Evolutionary conservation across 2,329 filamentous ascomycete species (phyloP).

Genomic region (Macrophomina phaseolina): DNA sequence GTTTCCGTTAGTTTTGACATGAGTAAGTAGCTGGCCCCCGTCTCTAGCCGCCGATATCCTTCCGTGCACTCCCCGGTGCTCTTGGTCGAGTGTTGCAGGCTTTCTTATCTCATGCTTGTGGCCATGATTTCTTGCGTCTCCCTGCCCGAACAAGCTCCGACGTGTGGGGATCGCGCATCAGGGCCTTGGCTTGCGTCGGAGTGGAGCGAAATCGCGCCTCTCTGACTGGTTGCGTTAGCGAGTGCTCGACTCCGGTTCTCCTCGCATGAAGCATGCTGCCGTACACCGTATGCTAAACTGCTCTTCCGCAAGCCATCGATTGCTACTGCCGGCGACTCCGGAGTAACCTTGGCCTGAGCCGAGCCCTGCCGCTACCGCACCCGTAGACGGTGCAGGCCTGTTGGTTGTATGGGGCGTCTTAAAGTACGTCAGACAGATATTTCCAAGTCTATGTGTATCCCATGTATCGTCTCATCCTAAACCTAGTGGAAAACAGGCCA

Average conservation of each 20-base stretch:
- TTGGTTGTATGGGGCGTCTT: too few species aligned
- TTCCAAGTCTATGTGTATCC: background rate
- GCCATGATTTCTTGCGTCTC: background rate
- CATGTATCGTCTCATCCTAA: conserved; percentile 1
- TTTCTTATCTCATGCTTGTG: background rate
- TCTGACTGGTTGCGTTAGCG: background rate
- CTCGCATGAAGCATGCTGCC: background rate
- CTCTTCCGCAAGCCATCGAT: background rate
- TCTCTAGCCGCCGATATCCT: background rate
- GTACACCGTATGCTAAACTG: background rate
- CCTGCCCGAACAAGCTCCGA: conserved; percentile 18
- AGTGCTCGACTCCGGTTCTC: background rate
- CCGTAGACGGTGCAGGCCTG: background rate
- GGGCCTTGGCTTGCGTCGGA: conserved; percentile 5
- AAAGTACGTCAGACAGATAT: too few species aligned
- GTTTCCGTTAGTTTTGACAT: background rate
- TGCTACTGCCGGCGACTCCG: background rate
- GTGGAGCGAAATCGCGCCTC: background rate
- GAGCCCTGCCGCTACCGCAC: background rate
- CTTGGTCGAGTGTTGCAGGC: too few species aligned
- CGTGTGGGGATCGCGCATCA: background rate
- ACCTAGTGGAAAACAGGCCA: background rate
- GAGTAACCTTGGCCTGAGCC: background rate
- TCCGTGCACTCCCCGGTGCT: conserved; percentile 2
- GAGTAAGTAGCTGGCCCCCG: background rate